A percentile compares a stretch with the other conserved stretches of the same genome.
Evolutionary conservation across 163 green algal genomes (phyloP).

Genomic region (Picocystis sp.): DNA sequence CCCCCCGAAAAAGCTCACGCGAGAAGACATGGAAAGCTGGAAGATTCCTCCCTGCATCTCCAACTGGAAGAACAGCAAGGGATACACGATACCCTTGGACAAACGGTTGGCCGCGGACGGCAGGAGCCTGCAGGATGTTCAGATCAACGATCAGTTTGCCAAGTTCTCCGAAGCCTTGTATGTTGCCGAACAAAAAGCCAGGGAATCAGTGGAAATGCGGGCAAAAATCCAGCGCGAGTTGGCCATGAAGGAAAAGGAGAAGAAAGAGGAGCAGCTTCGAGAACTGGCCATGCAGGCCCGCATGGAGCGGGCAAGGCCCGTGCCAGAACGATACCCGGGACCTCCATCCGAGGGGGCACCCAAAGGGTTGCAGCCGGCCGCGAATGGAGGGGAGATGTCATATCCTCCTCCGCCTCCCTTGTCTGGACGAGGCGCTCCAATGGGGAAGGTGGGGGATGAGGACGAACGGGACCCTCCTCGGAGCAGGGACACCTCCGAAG

Average conservation of each 20-base stretch:
- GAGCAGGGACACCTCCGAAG: not conserved
- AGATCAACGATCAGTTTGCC: conserved; percentile 96
- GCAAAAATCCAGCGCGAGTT: conserved; percentile 76
- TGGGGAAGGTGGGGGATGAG: conserved; percentile 38
- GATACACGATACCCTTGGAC: conserved; percentile 98
- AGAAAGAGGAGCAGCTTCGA: conserved; percentile 85
- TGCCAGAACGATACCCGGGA: not conserved
- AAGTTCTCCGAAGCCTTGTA: conserved; percentile 81
- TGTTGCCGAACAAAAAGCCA: conserved; percentile 80
- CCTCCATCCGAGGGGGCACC: no score
- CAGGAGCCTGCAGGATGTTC: conserved; percentile 75
- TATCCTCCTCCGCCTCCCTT: no score
- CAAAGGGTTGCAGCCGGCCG: no score
- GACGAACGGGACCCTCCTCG: conserved; percentile 30
- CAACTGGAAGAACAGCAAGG: conserved; percentile 99
- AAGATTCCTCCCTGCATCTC: conserved; percentile 96
- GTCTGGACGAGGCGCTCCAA: not conserved
- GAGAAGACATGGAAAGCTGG: conserved; percentile 86
- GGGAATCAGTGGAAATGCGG: conserved; percentile 72
- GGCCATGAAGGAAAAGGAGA: conserved; percentile 62
- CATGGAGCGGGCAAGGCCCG: conserved; percentile 39
- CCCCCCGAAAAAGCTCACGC: conserved; percentile 66
- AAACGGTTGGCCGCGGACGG: conserved; percentile 95
- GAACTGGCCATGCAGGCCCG: conserved; percentile 65
- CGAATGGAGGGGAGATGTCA: no score